Percentiles rank a stretch among this genome's conserved stretches.
Evolutionary conservation across 2,329 filamentous ascomycete genomes (phyloP).

Genomic region (Hortaea werneckii): DNA sequence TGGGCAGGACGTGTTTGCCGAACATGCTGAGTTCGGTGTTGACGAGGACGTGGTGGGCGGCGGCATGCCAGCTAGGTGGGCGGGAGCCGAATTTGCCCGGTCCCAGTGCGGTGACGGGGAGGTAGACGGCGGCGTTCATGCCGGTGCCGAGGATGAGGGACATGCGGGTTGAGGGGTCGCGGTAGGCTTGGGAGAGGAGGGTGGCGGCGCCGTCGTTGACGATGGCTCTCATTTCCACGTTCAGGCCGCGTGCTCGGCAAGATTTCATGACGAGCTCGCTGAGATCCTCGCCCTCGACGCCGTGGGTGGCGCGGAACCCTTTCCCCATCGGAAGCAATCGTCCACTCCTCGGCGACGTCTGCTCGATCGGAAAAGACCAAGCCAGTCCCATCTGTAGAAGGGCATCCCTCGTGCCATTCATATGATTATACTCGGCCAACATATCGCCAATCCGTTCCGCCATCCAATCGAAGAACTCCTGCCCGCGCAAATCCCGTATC

Average conservation of each 20-base stretch:
- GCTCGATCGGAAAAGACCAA: slow-evolving; percentile 58
- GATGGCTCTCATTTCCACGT: slow-evolving; percentile 51
- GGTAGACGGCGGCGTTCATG: slow-evolving; percentile 54
- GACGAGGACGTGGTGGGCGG: slow-evolving; percentile 51
- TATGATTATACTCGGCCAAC: slow-evolving; percentile 34
- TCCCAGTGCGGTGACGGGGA: slow-evolving; percentile 46
- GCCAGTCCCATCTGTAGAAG: slow-evolving; percentile 50
- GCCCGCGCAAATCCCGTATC: slow-evolving; percentile 45
- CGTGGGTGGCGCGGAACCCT: slow-evolving; percentile 51
- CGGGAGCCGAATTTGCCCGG: slow-evolving; percentile 46
- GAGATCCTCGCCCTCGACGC: slow-evolving; percentile 49
- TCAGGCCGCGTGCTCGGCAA: slow-evolving; percentile 43
- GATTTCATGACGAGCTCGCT: slow-evolving; percentile 49
- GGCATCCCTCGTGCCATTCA: slow-evolving; percentile 20
- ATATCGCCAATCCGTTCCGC: slow-evolving; percentile 48
- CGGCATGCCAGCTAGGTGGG: slow-evolving; percentile 44
- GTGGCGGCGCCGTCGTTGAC: slow-evolving; percentile 55
- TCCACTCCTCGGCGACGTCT: slow-evolving; percentile 50
- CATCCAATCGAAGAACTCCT: slow-evolving; percentile 58
- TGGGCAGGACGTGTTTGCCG: slow-evolving; percentile 47
- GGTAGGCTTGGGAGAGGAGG: slow-evolving; percentile 52
- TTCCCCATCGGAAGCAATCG: slow-evolving; percentile 55
- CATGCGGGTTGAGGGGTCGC: slow-evolving; percentile 50
- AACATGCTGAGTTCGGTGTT: slow-evolving; percentile 61
- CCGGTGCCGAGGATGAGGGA: slow-evolving; percentile 56